A percentile compares a stretch with the other conserved stretches of the same genome.
phyloP scores from a whole-genome alignment of 2,329 filamentous ascomycete species.

The Mariannaea elegans region DNA sequence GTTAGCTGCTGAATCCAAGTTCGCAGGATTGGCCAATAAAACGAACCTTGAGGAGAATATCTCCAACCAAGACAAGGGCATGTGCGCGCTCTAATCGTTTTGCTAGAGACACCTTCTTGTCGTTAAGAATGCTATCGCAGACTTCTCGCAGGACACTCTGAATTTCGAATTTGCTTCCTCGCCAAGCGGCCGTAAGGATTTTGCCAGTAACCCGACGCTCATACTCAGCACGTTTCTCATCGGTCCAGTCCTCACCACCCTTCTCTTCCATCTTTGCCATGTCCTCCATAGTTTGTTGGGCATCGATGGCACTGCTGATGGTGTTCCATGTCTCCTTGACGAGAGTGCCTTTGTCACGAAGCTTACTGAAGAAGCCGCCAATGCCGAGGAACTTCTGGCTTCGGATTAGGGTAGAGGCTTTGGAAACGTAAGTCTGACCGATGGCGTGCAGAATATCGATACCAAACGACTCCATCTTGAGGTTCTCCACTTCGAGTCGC shows the following conservation, averaged over 20 bases:
- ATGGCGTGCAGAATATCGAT: constrained; percentile 96
- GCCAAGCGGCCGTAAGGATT: constrained; percentile 96
- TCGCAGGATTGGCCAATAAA: neutral
- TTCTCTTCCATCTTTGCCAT: constrained; percentile 97
- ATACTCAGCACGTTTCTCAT: constrained; percentile 95
- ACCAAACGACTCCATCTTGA: constrained; percentile 99
- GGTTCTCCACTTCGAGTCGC: constrained; percentile 91
- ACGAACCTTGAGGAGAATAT: constrained; percentile 85
- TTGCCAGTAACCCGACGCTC: constrained; percentile 97
- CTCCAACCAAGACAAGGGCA: constrained; percentile 86
- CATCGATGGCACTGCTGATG: constrained; percentile 94
- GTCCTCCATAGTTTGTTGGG: constrained; percentile 98
- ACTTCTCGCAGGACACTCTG: constrained; percentile 95
- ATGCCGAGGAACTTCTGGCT: constrained; percentile 98
- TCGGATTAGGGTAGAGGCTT: constrained; percentile 87
- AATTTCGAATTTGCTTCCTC: constrained; percentile 97
- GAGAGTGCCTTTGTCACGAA: constrained; percentile 96
- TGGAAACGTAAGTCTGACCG: constrained; percentile 87
- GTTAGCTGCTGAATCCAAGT: constrained; percentile 1
- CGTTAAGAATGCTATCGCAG: constrained; percentile 85
- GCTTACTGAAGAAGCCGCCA: constrained; percentile 89
- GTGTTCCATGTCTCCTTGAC: constrained; percentile 99
- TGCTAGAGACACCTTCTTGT: constrained; percentile 78
- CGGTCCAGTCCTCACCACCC: constrained; percentile 97
- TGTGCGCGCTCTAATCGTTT: constrained; percentile 94